A percentile compares a stretch with the other conserved stretches of the same genome.
Conservation (phyloP, 2,329 filamentous ascomycete genomes). For the Colletotrichum euphorbiae region DNA sequence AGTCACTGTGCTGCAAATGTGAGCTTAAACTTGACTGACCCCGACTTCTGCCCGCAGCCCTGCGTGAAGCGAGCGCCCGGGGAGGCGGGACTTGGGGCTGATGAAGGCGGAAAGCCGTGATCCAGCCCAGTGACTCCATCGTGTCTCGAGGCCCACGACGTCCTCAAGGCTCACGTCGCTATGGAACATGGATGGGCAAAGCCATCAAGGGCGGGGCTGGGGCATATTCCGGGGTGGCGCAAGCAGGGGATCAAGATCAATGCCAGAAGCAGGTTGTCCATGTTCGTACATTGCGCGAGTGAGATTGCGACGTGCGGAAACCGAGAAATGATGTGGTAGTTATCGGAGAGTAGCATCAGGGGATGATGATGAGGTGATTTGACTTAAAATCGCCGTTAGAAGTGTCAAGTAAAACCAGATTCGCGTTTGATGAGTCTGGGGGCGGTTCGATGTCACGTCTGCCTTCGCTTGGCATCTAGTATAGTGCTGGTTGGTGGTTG, state of each 20-base stretch:
- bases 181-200: conserved; percentile 17
- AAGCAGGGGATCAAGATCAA: conserved; percentile 8
- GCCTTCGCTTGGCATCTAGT: conserved; percentile 26
- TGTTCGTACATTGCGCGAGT: no score
- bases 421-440: background rate
- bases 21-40: conserved; percentile 10
- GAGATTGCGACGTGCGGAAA: conserved; percentile 6
- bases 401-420: conserved; percentile 3
- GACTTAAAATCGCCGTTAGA: background rate
- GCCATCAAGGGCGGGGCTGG: conserved; percentile 8
- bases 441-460: background rate
- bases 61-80: background rate
- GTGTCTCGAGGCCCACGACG: conserved; percentile 26
- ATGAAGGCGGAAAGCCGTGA: conserved; percentile 14
- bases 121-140: conserved; percentile 11
- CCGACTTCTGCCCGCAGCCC: conserved; percentile 19
- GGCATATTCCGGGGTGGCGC: conserved; percentile 16
- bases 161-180: conserved; percentile 8
- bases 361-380: no score
- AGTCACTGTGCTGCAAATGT: background rate
- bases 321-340: background rate
- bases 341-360: background rate
- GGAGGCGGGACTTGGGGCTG: conserved; percentile 8
- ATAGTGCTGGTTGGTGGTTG: conserved; percentile 20
- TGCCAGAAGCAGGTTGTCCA: conserved; percentile 13